A percentile compares a stretch with the other conserved stretches of the same genome.
These are phyloP conservation scores for Cutaneotrichosporon spelunceum DNA, from an alignment of 1,284 basidiomycete genomes.

Conservation along the genomic window DNA sequence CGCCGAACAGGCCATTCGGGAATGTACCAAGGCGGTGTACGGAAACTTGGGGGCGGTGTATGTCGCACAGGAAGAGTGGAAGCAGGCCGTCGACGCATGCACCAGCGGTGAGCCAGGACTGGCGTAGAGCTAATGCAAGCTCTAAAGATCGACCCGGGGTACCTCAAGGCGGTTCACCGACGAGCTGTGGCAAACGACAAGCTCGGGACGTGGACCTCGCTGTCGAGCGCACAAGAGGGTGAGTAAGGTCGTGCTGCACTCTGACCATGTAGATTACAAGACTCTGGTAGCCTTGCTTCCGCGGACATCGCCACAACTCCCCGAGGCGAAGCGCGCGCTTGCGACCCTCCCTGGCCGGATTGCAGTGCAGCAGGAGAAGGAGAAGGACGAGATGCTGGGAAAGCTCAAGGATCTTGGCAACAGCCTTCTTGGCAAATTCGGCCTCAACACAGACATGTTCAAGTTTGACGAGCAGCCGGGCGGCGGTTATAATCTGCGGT, in stretches of 20 bases:
- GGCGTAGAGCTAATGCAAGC: conserved; percentile 56
- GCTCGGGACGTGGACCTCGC: conserved; percentile 74
- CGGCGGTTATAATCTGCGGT: conserved; percentile 91
- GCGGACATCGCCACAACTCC: conserved; percentile 57
- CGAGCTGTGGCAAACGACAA: conserved; percentile 79
- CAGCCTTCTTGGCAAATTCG: conserved; percentile 82
- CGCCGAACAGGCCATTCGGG: conserved; percentile 31
- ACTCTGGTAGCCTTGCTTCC: conserved; percentile 64
- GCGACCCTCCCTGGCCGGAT: conserved; percentile 62
- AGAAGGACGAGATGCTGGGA: conserved; percentile 86
- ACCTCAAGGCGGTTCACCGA: conserved; percentile 83
- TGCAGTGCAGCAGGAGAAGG: conserved; percentile 68
- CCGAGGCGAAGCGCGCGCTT: conserved; percentile 58
- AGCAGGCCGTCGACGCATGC: conserved; percentile 52
- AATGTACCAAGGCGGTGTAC: conserved; percentile 41
- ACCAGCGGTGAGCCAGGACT: conserved; percentile 32
- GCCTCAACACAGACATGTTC: conserved; percentile 88
- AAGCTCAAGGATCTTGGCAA: conserved; percentile 94
- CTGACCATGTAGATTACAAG: conserved; percentile 65
- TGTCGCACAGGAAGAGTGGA: conserved; percentile 44
- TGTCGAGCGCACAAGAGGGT: conserved; percentile 83
- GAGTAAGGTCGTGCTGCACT: conserved; percentile 15
- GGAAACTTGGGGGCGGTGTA: conserved; percentile 47
- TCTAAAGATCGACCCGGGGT: conserved; percentile 73
- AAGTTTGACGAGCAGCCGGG: conserved; percentile 87